Conservation (phyloP, 2,329 filamentous ascomycete genomes). For the Cladorrhinum sp. region DNA sequence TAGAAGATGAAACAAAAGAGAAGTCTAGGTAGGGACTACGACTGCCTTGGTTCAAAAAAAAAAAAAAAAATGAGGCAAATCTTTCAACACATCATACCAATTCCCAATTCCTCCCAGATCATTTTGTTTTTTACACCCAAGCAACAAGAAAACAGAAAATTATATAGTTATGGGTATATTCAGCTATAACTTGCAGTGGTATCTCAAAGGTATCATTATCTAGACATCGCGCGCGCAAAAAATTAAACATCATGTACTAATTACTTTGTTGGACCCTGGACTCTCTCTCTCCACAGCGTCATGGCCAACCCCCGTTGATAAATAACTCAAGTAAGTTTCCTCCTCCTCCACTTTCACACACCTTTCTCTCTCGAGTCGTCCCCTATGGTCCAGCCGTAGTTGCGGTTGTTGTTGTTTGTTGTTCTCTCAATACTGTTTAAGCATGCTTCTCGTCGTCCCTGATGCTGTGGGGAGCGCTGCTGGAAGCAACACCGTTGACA, state of each 20-base stretch:
- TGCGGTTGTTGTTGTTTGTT: neutral
- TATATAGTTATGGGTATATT: neutral
- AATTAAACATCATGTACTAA: neutral
- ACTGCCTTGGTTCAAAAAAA: too few species aligned
- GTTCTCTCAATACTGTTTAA: constrained; percentile 4
- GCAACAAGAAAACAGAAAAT: neutral
- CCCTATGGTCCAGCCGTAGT: neutral
- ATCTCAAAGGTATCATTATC: neutral
- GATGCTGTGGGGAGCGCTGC: constrained; percentile 26
- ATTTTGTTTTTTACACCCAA: too few species aligned
- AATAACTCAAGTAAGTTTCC: neutral
- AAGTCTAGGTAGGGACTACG: too few species aligned
- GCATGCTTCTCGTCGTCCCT: constrained; percentile 23
- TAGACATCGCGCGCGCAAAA: neutral
- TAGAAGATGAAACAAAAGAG: too few species aligned
- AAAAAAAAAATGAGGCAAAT: too few species aligned
- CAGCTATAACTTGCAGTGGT: neutral
- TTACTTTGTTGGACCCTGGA: neutral
- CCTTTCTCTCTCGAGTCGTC: neutral
- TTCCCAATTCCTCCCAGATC: too few species aligned
- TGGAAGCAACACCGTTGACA: constrained; percentile 18
- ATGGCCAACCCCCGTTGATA: neutral
- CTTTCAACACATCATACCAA: too few species aligned
- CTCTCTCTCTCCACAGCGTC: neutral
- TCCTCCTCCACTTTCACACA: neutral